Evolutionary conservation across 1,284 basidiomycete genomes (phyloP), one percentile per base, ranked within the genome.

Genomic region (Pterula multifida): DNA sequence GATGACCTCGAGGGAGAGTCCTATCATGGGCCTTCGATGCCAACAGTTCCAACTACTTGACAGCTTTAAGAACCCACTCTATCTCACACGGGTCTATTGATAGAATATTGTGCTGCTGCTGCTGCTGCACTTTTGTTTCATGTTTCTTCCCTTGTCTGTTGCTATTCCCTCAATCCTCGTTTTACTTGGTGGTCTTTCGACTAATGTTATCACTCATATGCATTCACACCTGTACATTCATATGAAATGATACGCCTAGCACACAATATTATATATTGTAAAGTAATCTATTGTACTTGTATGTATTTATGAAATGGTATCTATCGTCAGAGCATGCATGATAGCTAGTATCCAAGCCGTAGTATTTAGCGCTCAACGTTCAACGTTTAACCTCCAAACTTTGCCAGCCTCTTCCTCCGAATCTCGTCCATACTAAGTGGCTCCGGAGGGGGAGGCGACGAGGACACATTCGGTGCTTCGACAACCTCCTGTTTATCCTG

Each of bases 371-470:
- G 15, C 28, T 32, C 28, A 32, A 32, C 28, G 28, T 32, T 32
- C 28, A 32, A 15, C 28, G 28, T 32, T 32, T 32, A 32, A 32
- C 39, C 67, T 26, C 78, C 82, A 61, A 94, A 94, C 56, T 78
- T 76, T 11, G 86, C 91, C 56, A 94, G 65, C 48, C 91, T 72
- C 57, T 79, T 68, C 62, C 73, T 69, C 45, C 91, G 74, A 56
- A 95, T 78, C 64, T 94, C 89, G 51, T 92, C 91, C 39, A 83
- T 58, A 56, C 69, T 79, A 17, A 81, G 67, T 48, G 66, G 55
- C 49, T 64, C 65, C 39, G 62, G 61, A 24, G 60, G 57, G 28
- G 58, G 59, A 28, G 56, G 55, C 3, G 55, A 49, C 28, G 61
- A 55, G 17, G 58, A 57, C 26, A 55, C 51, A 26, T 47, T 19